Base-by-base conservation (phyloP, 2,329 filamentous ascomycete species). In the Neopestalotiopsis rosae region DNA sequence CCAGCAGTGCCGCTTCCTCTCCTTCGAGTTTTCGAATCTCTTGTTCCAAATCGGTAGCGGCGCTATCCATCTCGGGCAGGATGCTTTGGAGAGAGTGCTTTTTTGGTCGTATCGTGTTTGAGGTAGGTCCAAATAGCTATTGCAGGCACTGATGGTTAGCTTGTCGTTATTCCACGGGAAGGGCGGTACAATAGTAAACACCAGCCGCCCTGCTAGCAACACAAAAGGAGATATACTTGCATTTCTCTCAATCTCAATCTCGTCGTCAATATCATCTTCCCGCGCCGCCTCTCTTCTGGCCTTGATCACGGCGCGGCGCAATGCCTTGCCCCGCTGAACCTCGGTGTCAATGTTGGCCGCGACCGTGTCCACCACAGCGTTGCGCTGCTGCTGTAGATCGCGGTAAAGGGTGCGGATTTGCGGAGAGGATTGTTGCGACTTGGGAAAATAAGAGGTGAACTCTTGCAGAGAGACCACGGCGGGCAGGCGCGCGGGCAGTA, bases 391-490 rank as follows among this genome's bases (percentile, higher is more conserved):
- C 75, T 96, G 92, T 2, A 97, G 86, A 78, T 96, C 92, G 62
- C 92, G 89, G 78, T 97, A 97, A 5, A 97, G 85, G 0, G 86
- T 83, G 68, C 89, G 88, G 62, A 95, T 86, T 68, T 91, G 89
- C 0, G 92, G 88, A 61, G 90, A 91, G 30, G 86, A 83, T 69
- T 90, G 91, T 64, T 90, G 84, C 52, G 88, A 80, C 65, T 86
- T 88, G 12, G 94, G 94, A 76, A 97, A 96, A 57, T 95, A 86
- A 34, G 90, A 86, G 58, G 89, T 90, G 83, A 97, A 97, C 72
- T 94, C 88, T 68, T 90, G 86, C 61, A 94, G 86, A 7, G 93
- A 91, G 73, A 94, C 84, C 76, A 94, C 88, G 71, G 91, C 88
- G 57, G 92, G 91, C 49, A 97, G 85, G 34, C 92, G 87, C 7